These are phyloP conservation scores for Flaveria brownii DNA, from an alignment of 129 eudicot species.

Conservation along the genomic window DNA sequence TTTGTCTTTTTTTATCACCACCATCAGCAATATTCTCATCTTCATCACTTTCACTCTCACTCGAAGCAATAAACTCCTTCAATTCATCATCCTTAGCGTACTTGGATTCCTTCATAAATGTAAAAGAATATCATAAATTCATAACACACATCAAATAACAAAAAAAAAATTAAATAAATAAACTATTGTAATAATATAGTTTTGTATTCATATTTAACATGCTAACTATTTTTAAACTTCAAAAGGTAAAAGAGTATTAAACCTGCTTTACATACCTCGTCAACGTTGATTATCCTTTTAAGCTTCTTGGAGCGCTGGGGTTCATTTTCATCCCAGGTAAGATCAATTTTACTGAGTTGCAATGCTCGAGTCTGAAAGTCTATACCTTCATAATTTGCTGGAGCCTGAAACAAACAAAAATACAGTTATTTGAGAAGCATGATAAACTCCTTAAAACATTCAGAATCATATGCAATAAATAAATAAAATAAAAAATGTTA, in stretches of 20 bases:
- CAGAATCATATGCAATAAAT: background rate
- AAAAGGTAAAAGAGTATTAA: background rate
- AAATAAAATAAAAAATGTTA: constrained; percentile 17
- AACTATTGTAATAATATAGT: background rate
- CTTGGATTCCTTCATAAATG: constrained; percentile 48
- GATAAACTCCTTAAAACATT: background rate
- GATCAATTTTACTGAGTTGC: constrained; percentile 73
- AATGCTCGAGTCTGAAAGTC: constrained; percentile 85
- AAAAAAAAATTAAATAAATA: background rate
- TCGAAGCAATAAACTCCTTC: constrained; percentile 82
- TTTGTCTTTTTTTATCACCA: constrained; percentile 46
- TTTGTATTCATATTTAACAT: background rate
- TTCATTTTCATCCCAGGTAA: constrained; percentile 95
- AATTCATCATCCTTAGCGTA: constrained; percentile 59
- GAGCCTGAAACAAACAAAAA: constrained; percentile 48
- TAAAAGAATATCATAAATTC: constrained; percentile 2
- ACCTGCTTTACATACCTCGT: constrained; percentile 48
- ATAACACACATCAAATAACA: background rate
- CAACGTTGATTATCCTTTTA: constrained; percentile 64
- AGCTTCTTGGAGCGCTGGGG: constrained; percentile 79
- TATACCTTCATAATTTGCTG: constrained; percentile 70
- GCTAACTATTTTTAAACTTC: background rate
- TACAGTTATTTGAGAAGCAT: background rate
- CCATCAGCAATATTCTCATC: constrained; percentile 39
- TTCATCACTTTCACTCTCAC: constrained; percentile 75